These are phyloP conservation scores for Chytriomyces sp. DNA, from an alignment of 192 early-diverging fungal genomes.

Conservation along the genomic window DNA sequence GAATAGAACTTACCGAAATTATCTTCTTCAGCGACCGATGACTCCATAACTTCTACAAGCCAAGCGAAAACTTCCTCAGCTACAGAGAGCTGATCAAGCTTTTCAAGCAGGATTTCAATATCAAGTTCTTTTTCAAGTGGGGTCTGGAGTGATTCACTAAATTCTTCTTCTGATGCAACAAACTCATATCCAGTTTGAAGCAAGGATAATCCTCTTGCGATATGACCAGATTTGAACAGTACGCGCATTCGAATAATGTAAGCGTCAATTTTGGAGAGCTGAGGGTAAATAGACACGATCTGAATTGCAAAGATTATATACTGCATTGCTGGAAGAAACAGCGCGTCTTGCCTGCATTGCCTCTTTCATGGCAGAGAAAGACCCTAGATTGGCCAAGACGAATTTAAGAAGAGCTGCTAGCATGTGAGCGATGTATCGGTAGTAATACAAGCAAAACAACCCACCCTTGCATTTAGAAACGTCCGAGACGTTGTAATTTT, in stretches of 20 bases:
- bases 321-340: neutral
- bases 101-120: neutral
- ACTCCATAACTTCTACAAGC: conserved; percentile 40
- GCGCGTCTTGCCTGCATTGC: conserved; percentile 41
- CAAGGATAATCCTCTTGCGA: conserved; percentile 30
- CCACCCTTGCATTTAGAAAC: conserved; percentile 49
- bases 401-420: conserved; percentile 51
- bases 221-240: conserved; percentile 49
- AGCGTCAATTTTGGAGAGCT: conserved; percentile 53
- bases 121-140: conserved; percentile 31
- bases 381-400: conserved; percentile 52
- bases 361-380: conserved; percentile 58
- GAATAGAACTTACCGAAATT: conserved; percentile 15
- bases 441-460: conserved; percentile 3
- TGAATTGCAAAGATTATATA: conserved; percentile 30
- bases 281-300: conserved; percentile 64
- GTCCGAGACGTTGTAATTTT: conserved; percentile 62
- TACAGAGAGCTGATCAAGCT: conserved; percentile 28
- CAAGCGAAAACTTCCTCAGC: conserved; percentile 39
- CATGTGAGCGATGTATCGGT: neutral
- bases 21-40: conserved; percentile 17
- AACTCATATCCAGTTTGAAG: conserved; percentile 33
- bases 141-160: conserved; percentile 19
- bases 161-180: neutral
- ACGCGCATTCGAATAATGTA: conserved; percentile 56